These are phyloP conservation scores for Phytopythium litorale DNA, from an alignment of 352 stramenopile species.

Conservation along the genomic window DNA sequence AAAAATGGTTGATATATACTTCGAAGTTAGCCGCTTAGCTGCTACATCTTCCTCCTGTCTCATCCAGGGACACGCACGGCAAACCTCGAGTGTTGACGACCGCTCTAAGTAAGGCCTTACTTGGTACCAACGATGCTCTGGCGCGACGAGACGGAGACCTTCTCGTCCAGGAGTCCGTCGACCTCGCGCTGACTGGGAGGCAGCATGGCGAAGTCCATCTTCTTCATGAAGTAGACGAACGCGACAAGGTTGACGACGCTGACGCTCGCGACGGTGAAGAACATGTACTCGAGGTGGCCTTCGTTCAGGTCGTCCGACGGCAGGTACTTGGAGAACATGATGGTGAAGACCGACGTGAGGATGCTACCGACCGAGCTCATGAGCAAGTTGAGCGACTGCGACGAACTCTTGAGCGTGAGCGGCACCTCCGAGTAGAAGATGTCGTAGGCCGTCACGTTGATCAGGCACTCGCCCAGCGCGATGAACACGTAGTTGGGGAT, in stretches of 20 bases:
- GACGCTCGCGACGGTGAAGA: slow-evolving; percentile 33
- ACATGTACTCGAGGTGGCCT: slow-evolving; percentile 67
- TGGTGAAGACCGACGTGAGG: slow-evolving; percentile 59
- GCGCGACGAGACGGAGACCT: slow-evolving; percentile 13
- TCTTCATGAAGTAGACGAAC: slow-evolving; percentile 45
- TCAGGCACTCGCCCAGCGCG: slow-evolving; percentile 47
- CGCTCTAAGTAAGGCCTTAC: slow-evolving; percentile 5
- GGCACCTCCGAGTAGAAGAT: slow-evolving; percentile 58
- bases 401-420: slow-evolving; percentile 44
- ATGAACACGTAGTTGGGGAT: slow-evolving; percentile 61
- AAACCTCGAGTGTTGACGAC: no score
- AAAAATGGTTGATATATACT: no score
- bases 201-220: slow-evolving; percentile 43
- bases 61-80: no score
- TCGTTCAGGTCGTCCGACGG: slow-evolving; percentile 53
- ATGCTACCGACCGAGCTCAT: slow-evolving; percentile 55
- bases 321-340: slow-evolving; percentile 59
- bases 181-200: slow-evolving; percentile 10
- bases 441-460: slow-evolving; percentile 61
- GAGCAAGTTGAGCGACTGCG: slow-evolving; percentile 42
- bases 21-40: no score
- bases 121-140: slow-evolving; percentile 11
- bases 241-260: slow-evolving; percentile 48
- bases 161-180: slow-evolving; percentile 10
- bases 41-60: no score